Percentiles rank a stretch among this genome's conserved stretches.
These are phyloP conservation scores for Coemansia sp. DNA, from an alignment of 192 early-diverging fungal genomes.

Conservation along the genomic window DNA sequence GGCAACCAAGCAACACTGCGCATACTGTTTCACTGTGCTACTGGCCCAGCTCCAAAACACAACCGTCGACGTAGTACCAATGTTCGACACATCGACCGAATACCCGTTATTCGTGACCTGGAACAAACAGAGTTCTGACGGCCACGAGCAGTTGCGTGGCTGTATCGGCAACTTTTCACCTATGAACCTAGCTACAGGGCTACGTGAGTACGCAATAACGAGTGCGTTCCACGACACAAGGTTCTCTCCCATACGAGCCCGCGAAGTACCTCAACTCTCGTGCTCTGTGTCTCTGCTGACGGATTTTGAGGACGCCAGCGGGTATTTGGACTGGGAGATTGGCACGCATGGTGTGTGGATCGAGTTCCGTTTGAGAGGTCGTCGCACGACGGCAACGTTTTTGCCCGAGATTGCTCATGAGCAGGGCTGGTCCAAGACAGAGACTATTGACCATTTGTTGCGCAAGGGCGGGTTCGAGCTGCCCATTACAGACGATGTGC, in stretches of 20 bases:
- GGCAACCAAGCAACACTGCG: conserved; percentile 64
- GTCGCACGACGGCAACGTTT: conserved; percentile 74
- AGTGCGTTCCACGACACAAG: conserved; percentile 81
- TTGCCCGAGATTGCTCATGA: conserved; percentile 86
- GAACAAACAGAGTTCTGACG: conserved; percentile 15
- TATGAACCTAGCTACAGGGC: conserved; percentile 64
- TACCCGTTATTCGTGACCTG: conserved; percentile 58
- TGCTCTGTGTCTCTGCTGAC: conserved; percentile 86
- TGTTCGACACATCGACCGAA: conserved; percentile 44
- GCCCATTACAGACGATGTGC: conserved; percentile 60
- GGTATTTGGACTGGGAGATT: conserved; percentile 86
- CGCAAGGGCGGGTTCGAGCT: conserved; percentile 79
- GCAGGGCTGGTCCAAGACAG: conserved; percentile 84
- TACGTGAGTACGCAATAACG: conserved; percentile 78
- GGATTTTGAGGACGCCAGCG: conserved; percentile 75
- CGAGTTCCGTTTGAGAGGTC: conserved; percentile 65
- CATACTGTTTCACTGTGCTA: conserved; percentile 81
- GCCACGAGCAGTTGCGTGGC: conserved; percentile 65
- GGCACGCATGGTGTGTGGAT: conserved; percentile 95
- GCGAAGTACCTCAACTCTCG: conserved; percentile 65
- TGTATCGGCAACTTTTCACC: conserved; percentile 92
- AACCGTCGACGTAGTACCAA: not conserved
- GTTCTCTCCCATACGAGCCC: conserved; percentile 72
- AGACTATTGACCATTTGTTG: conserved; percentile 83
- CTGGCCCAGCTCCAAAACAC: conserved; percentile 59